Evolutionary conservation across 1,284 basidiomycete species (phyloP).

Genomic region (Phlebopus sp.): DNA sequence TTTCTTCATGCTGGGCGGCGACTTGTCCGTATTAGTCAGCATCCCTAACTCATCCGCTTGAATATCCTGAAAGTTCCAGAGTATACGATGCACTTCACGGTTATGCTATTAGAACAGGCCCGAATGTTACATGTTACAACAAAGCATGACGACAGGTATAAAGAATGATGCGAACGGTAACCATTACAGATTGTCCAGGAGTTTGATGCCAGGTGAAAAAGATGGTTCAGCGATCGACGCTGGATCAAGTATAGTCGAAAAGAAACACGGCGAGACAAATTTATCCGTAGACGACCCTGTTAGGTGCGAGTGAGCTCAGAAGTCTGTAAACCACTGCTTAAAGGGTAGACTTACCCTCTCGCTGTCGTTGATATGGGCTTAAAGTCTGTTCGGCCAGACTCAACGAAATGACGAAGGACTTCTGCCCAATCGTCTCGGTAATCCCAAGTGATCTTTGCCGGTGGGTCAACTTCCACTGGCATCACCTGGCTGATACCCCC

Average conservation of each 20-base stretch:
- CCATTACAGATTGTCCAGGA: slow-evolving; percentile 25
- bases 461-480: slow-evolving; percentile 78
- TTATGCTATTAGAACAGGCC: slow-evolving; percentile 15
- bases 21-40: not conserved
- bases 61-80: slow-evolving; percentile 9
- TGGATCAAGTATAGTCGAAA: slow-evolving; percentile 9
- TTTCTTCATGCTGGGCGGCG: too few species aligned
- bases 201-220: slow-evolving; percentile 21
- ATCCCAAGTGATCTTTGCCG: slow-evolving; percentile 71
- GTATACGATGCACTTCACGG: slow-evolving; percentile 13
- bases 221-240: slow-evolving; percentile 31
- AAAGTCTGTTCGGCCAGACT: slow-evolving; percentile 71
- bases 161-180: slow-evolving; percentile 9
- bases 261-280: slow-evolving; percentile 9
- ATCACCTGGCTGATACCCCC: slow-evolving; percentile 72
- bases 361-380: slow-evolving; percentile 72
- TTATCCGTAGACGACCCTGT: slow-evolving; percentile 38
- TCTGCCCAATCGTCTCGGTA: slow-evolving; percentile 65
- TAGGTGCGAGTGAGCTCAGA: slow-evolving; percentile 13
- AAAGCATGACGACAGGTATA: slow-evolving; percentile 18
- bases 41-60: too few species aligned
- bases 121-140: slow-evolving; percentile 22
- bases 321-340: not conserved
- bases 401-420: slow-evolving; percentile 66
- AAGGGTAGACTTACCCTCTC: slow-evolving; percentile 53